Conservation (phyloP, 768 basidiomycete species). For the Nidularia sp. region DNA sequence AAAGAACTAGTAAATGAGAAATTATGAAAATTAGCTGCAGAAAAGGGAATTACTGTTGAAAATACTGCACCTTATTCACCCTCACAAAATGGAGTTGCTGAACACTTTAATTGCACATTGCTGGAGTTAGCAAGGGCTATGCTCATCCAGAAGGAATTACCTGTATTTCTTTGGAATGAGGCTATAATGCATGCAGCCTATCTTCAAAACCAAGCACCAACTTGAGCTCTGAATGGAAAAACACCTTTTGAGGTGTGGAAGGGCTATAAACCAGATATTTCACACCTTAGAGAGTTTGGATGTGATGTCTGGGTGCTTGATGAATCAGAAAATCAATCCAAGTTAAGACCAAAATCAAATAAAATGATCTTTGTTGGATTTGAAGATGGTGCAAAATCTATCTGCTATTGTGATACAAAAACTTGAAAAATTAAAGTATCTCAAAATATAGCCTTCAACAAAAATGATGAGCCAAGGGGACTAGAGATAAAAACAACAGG, state of each 20-base stretch:
- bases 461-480: too few relatives aligned
- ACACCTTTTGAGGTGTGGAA: constrained; percentile 3
- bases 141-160: not conserved
- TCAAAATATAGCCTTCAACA: too few relatives aligned
- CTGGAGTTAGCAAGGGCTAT: not conserved
- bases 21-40: too few relatives aligned
- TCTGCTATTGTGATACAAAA: too few relatives aligned
- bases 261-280: not conserved
- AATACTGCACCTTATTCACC: not conserved
- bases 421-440: too few relatives aligned
- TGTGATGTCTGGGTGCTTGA: not conserved
- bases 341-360: too few relatives aligned
- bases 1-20: too few relatives aligned
- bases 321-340: too few relatives aligned
- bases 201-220: constrained; percentile 5
- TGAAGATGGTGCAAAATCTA: too few relatives aligned
- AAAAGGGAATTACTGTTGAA: not conserved
- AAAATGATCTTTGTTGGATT: too few relatives aligned
- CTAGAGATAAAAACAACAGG: too few relatives aligned
- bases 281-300: not conserved
- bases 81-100: not conserved
- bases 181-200: constrained; percentile 1
- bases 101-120: not conserved
- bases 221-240: not conserved
- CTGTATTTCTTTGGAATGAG: not conserved